Conservation (phyloP, 768 basidiomycete genomes). For the Termitomyces sp. region DNA sequence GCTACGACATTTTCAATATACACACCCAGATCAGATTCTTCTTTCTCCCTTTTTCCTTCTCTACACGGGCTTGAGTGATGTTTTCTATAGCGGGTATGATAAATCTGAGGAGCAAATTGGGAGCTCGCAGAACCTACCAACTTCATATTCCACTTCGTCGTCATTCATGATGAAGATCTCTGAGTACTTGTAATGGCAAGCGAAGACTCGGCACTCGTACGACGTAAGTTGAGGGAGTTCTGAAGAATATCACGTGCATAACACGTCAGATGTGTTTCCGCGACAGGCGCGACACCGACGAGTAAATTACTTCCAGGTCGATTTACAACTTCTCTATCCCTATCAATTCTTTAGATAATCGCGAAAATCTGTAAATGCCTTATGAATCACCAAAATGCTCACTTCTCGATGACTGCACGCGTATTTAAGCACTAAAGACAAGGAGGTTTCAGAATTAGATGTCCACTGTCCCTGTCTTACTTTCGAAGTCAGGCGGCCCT, state of each 20-base stretch:
- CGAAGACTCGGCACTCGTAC: neutral
- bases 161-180: constrained; percentile 25
- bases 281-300: no score
- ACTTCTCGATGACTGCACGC: no score
- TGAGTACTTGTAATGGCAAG: neutral
- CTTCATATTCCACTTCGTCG: constrained; percentile 59
- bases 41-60: constrained; percentile 36
- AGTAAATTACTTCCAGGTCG: no score
- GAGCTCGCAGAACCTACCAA: constrained; percentile 43
- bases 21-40: constrained; percentile 52
- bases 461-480: constrained; percentile 6
- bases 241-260: constrained; percentile 7
- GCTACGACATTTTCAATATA: constrained; percentile 10
- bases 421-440: neutral
- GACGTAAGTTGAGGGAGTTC: no score
- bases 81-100: constrained; percentile 37
- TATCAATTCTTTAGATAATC: neutral
- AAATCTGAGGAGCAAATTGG: neutral
- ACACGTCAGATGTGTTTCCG: neutral
- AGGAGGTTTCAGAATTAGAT: constrained; percentile 1
- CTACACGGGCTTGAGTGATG: constrained; percentile 50
- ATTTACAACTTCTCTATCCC: no score
- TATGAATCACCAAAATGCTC: neutral
- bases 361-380: neutral
- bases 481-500: neutral